Percentiles rank a stretch among this genome's conserved stretches.
These are phyloP conservation scores for Exophiala sp. DNA, from an alignment of 2,329 filamentous ascomycete genomes.

Conservation along the genomic window DNA sequence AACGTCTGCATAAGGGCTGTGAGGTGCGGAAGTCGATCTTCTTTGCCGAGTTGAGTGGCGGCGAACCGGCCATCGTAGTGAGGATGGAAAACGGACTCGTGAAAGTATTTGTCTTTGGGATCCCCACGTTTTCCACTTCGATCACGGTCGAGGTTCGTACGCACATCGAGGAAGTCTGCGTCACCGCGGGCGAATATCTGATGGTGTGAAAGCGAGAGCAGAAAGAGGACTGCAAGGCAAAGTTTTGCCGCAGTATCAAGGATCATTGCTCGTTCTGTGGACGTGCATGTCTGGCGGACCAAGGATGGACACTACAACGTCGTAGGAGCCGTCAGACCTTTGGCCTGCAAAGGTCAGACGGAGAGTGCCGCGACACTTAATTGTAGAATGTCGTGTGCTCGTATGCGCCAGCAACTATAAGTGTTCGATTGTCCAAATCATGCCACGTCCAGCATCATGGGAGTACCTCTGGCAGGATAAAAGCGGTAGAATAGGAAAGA, in stretches of 20 bases:
- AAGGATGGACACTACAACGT: neutral
- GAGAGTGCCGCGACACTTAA: neutral
- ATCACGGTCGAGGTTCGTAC: constrained; percentile 38
- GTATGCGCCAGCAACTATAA: too few species aligned
- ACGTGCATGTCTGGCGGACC: neutral
- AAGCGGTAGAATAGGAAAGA: too few species aligned
- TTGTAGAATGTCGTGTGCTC: constrained; percentile 8
- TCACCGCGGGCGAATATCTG: constrained; percentile 30
- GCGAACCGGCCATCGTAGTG: constrained; percentile 55
- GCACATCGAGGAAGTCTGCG: constrained; percentile 44
- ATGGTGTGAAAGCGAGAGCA: constrained; percentile 3
- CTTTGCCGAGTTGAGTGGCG: constrained; percentile 41
- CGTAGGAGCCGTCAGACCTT: neutral
- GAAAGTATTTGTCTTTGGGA: constrained; percentile 50
- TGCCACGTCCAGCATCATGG: neutral
- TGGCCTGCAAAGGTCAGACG: constrained; percentile 1
- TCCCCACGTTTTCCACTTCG: constrained; percentile 40
- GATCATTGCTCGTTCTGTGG: constrained; percentile 1
- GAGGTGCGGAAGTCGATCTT: constrained; percentile 48
- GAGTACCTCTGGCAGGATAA: too few species aligned
- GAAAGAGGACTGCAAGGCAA: constrained; percentile 10
- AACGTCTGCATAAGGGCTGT: constrained; percentile 54
- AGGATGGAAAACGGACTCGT: constrained; percentile 32
- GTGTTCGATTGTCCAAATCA: neutral
- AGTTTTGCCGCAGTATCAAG: neutral